These are phyloP conservation scores for Uronychia binucleata DNA, from an alignment of 73 alveolate species.

Conservation along the genomic window DNA sequence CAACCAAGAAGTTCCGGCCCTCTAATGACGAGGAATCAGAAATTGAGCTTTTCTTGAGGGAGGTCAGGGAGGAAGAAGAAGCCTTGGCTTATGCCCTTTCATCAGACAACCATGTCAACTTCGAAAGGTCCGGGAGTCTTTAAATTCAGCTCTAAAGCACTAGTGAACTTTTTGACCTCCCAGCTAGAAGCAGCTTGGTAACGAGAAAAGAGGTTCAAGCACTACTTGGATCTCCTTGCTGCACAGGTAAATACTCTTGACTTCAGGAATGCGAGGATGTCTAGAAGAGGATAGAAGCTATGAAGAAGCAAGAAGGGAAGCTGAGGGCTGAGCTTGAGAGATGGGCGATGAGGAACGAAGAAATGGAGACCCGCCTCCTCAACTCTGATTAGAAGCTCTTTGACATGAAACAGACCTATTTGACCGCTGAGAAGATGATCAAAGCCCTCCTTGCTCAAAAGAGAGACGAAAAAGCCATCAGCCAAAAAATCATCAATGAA, in stretches of 20 bases:
- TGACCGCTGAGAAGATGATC: constrained; percentile 11
- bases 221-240: background rate
- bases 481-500: background rate
- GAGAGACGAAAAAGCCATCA: background rate
- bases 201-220: background rate
- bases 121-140: background rate
- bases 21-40: background rate
- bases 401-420: constrained; percentile 14
- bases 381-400: constrained; percentile 18
- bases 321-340: constrained; percentile 24
- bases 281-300: constrained; percentile 6
- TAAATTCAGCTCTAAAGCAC: background rate
- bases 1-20: background rate
- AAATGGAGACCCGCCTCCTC: constrained; percentile 23
- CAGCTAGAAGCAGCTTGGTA: background rate
- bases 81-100: background rate
- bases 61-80: background rate
- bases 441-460: constrained; percentile 6
- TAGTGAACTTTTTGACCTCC: background rate
- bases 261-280: background rate
- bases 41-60: background rate
- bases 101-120: background rate
- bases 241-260: background rate
- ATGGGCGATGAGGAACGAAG: constrained; percentile 30
- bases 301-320: constrained; percentile 6